Evolutionary conservation across 257 asterid species (phyloP), one percentile per base, ranked within the genome.

Genomic region (Nicotiana obtusifolia): DNA sequence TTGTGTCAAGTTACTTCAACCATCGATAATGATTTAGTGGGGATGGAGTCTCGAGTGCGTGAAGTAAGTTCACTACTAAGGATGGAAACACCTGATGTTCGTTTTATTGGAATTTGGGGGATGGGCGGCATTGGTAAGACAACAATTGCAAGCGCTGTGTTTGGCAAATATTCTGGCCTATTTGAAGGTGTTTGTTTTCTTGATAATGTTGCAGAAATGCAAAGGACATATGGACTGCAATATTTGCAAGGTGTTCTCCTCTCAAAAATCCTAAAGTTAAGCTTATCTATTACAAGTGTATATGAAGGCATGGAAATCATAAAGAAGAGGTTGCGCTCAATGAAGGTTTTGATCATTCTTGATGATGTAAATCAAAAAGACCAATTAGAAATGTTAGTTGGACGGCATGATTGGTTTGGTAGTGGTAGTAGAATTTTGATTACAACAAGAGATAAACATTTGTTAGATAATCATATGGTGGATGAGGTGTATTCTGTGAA

Each of bases 121-220:
- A 81, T 81, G 83, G 57, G 80, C 1, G 83, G 83, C 76, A 81
- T 81, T 66, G 83, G 83, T 8, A 82, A 82, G 80, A 82, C 84
- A 73, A 82, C 84, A 35, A 82, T 60, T 26, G 84, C 84, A 59
- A 71, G 62, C 11, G 64, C 81, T 59, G 61, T 60, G 1, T 78
- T 60, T n/a, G 47, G 24, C 24, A 78, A 78, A 59, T 78, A 59
- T 78, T 78, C 44, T 17, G 57, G 22, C 30, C 81, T 37, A 82
- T 82, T 71, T 81, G 83, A 53, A 15, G 79, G 80, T 28, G 54
- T 41, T 68, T 81, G 68, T 67, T 81, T 49, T 81, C 81, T 82
- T 41, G 81, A 16, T 44, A 64, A 82, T 73, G 75, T 82, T 41
- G 33, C 22, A 5, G 31, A 71, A 82, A 44, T 49, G 44, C 71